Base-by-base conservation (phyloP, 2,329 filamentous ascomycete species). In the Cadophora gregata region DNA sequence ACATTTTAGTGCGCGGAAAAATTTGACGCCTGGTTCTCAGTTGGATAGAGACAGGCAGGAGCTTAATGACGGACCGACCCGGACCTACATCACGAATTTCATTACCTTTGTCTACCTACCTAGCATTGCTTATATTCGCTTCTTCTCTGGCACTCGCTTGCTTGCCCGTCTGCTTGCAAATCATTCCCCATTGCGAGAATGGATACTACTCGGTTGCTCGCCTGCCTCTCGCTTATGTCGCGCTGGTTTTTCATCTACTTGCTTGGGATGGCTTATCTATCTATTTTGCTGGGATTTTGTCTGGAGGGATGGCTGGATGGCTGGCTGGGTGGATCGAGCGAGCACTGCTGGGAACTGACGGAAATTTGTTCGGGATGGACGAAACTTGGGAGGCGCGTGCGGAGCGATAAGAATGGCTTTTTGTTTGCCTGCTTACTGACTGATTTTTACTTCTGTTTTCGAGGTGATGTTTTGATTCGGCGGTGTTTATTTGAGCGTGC, bases 51-150 rank as follows among this genome's bases (percentile, higher is more conserved):
- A 38, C 2, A 25, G 31, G 55, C 33, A 27, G 55, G 55, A 58
- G 33, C n/a, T 58, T 58, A 58, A 58, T 58, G 55, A 58, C 12
- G 21, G 31, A 27, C 21, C 42, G 6, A 21, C 42, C 42, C 21
- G 31, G 33, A 56, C 29, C 31, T 33, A 24, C 14, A 38, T 36
- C 21, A 62, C 59, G 59, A 62, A 62, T 62, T 62, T 51, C 33
- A 29, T 62, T 50, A 19, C 21, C 53, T 27, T 62, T 62, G 59
- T 62, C 59, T 50, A 62, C n/a, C 59, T 51, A 62, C n/a, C 59
- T 51, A 62, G 25, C 59, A 21, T 47, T 19, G 10, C 8, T 24
- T 50, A 21, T n/a, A 4, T 62, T 62, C 21, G 12, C 29, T 62
- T 51, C 16, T 5, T 38, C 24, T 16, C 21, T 24, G 19, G 38